Evolutionary conservation across 192 early-diverging fungal genomes (phyloP).

Genomic region (Coemansia sp.): DNA sequence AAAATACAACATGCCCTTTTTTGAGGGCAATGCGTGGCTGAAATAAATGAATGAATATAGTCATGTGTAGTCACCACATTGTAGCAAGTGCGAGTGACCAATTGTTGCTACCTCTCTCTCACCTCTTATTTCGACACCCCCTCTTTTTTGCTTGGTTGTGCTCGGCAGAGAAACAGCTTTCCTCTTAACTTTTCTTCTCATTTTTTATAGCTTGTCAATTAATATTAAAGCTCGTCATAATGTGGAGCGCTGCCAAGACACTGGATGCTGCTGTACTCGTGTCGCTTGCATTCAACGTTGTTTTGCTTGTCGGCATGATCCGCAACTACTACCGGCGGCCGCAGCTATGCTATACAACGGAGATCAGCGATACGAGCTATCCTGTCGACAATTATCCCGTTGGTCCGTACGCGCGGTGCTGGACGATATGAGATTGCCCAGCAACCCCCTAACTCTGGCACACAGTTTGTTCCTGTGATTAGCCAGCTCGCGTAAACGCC

Average conservation of each 20-base stretch:
- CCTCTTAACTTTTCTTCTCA: background rate
- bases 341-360: constrained; percentile 17
- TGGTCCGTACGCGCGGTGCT: constrained; percentile 11
- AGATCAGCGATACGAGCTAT: constrained; percentile 27
- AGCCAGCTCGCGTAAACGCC: no score
- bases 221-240: background rate
- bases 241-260: constrained; percentile 26
- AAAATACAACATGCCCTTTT: no score
- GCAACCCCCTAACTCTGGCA: background rate
- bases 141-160: no score
- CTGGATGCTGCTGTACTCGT: constrained; percentile 32
- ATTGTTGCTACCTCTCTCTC: no score
- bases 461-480: background rate
- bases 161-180: no score
- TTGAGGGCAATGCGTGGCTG: no score
- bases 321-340: constrained; percentile 9
- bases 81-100: no score
- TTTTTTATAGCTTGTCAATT: background rate
- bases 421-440: constrained; percentile 7
- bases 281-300: constrained; percentile 32
- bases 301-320: constrained; percentile 28
- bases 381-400: constrained; percentile 11
- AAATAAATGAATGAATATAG: no score
- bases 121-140: no score
- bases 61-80: no score